phyloP scores from a whole-genome alignment of 1,139 yeast genomes.

The Debaryomycetaceae sp. region DNA sequence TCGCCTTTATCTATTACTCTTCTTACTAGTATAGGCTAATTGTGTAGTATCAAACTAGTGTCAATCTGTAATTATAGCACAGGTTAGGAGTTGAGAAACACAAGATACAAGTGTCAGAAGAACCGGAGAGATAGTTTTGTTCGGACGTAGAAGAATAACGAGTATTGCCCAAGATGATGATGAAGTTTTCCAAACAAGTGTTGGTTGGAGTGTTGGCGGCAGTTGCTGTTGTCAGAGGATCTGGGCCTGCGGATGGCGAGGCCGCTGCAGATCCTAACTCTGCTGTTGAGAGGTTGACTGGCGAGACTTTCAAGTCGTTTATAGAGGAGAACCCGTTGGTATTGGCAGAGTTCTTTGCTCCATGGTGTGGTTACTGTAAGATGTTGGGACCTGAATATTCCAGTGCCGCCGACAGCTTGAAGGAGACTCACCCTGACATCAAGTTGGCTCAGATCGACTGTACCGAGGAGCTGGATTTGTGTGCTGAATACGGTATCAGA shows the following conservation, averaged over 20 bases:
- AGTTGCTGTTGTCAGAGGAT: conserved; percentile 29
- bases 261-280: conserved; percentile 81
- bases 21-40: not conserved
- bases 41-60: not conserved
- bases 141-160: not conserved
- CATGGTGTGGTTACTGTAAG: conserved; percentile 99
- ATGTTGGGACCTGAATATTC: conserved; percentile 87
- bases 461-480: conserved; percentile 78
- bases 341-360: conserved; percentile 94
- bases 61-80: not conserved
- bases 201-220: conserved; percentile 40
- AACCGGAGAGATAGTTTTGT: not conserved
- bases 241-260: conserved; percentile 48
- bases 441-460: conserved; percentile 91
- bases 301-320: conserved; percentile 59
- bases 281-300: conserved; percentile 78
- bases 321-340: conserved; percentile 73
- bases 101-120: not conserved
- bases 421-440: conserved; percentile 56
- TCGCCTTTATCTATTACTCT: not conserved
- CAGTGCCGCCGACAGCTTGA: conserved; percentile 75
- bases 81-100: not conserved
- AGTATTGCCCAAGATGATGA: not conserved
- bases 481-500: conserved; percentile 68
- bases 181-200: conserved; percentile 34